Conservation (phyloP, 1,139 yeast species). For the Taiozyma sp. region DNA sequence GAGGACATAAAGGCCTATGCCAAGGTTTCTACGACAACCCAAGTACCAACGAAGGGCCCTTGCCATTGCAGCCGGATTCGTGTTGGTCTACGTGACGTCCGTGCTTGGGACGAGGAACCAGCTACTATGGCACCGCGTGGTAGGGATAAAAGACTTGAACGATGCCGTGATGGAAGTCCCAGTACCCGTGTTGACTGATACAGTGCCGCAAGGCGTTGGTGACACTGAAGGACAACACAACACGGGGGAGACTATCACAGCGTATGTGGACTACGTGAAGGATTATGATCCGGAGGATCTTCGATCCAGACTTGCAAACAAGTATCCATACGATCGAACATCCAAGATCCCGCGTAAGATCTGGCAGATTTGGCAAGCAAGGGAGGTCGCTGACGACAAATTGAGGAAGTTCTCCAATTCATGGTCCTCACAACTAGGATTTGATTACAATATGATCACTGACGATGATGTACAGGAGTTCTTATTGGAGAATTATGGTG, state of each 20-base stretch:
- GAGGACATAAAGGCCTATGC: no score
- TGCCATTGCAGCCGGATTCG: background rate
- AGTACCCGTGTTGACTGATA: background rate
- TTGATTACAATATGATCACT: conserved; percentile 64
- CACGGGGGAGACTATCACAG: background rate
- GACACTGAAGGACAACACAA: background rate
- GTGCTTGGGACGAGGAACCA: background rate
- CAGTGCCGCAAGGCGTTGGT: background rate
- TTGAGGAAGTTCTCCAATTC: conserved; percentile 10
- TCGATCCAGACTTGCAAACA: conserved; percentile 7
- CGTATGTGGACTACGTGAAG: background rate
- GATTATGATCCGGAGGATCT: conserved; percentile 5
- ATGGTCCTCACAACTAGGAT: conserved; percentile 29
- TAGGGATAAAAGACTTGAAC: background rate
- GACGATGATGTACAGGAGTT: conserved; percentile 66
- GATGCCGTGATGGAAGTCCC: background rate
- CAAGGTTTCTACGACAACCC: background rate
- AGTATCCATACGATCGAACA: conserved; percentile 13
- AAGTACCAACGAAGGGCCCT: background rate
- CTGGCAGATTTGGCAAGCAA: conserved; percentile 21
- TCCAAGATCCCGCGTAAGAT: conserved; percentile 15
- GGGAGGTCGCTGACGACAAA: conserved; percentile 8
- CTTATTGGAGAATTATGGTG: conserved; percentile 54
- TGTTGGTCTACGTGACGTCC: background rate
- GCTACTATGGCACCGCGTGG: background rate